phyloP scores from a whole-genome alignment of 495 filamentous ascomycete species.

The Aspergillus asperescens region DNA sequence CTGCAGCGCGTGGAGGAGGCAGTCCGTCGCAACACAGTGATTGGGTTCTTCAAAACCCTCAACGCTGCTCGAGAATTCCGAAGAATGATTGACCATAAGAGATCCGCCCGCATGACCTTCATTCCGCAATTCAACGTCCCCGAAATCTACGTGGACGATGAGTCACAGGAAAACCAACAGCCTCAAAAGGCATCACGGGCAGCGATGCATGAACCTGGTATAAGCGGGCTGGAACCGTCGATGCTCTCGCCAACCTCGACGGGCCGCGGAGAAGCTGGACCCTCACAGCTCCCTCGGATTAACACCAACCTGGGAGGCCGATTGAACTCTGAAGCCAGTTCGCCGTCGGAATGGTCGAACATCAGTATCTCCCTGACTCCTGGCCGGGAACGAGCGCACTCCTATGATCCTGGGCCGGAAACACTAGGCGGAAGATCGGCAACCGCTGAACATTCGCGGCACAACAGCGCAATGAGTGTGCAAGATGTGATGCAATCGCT shows the following conservation, averaged over 20 bases:
- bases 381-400: slow-evolving; percentile 25
- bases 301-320: slow-evolving; percentile 37
- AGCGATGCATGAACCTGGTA: background rate
- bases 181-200: slow-evolving; percentile 16
- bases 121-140: slow-evolving; percentile 81
- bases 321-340: slow-evolving; percentile 26
- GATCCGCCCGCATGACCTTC: slow-evolving; percentile 65
- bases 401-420: slow-evolving; percentile 28
- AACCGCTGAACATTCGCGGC: slow-evolving; percentile 28
- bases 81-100: slow-evolving; percentile 59
- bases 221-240: slow-evolving; percentile 11
- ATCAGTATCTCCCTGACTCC: slow-evolving; percentile 42
- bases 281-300: slow-evolving; percentile 33
- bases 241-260: slow-evolving; percentile 40
- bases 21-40: slow-evolving; percentile 79
- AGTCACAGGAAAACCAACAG: slow-evolving; percentile 40
- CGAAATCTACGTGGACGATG: slow-evolving; percentile 82
- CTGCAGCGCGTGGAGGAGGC: slow-evolving; percentile 96
- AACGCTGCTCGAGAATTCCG: slow-evolving; percentile 84
- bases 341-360: slow-evolving; percentile 43
- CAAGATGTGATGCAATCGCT: slow-evolving; percentile 76
- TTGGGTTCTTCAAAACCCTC: slow-evolving; percentile 93
- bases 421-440: slow-evolving; percentile 13
- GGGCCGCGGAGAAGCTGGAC: slow-evolving; percentile 25
- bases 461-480: slow-evolving; percentile 65